These are phyloP conservation scores for Gaillardinia entomophila DNA, from an alignment of 805 yeast species.

Conservation along the genomic window DNA sequence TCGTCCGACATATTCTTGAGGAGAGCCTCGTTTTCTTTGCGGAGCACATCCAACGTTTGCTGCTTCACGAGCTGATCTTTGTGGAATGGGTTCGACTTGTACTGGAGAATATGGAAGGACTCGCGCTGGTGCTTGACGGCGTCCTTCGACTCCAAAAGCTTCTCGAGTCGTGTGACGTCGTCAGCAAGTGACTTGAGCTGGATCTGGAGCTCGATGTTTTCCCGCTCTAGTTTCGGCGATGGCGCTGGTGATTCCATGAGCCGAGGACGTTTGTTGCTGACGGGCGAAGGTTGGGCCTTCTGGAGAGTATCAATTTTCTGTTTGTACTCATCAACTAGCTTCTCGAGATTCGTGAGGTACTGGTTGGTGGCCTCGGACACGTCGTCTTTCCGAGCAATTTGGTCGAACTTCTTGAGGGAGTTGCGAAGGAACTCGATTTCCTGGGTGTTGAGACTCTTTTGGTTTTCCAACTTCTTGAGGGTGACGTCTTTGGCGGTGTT, in stretches of 20 bases:
- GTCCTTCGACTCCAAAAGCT: conserved; percentile 24
- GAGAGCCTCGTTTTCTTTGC: conserved; percentile 55
- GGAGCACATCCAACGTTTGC: conserved; percentile 43
- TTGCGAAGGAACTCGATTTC: conserved; percentile 55
- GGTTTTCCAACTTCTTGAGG: conserved; percentile 42
- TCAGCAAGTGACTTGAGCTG: conserved; percentile 31
- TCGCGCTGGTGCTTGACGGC: conserved; percentile 13
- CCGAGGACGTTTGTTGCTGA: conserved; percentile 20
- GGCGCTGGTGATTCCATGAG: conserved; percentile 14
- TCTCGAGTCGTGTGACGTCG: conserved; percentile 27
- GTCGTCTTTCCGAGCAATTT: conserved; percentile 13
- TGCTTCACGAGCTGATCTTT: conserved; percentile 58
- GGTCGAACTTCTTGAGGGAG: conserved; percentile 48
- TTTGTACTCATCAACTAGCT: conserved; percentile 52
- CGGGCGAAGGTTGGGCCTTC: conserved; percentile 20
- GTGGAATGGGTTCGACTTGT: conserved; percentile 60
- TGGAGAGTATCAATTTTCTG: conserved; percentile 42
- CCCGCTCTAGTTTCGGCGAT: conserved; percentile 30
- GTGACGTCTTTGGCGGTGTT: conserved; percentile 8
- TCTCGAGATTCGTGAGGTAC: conserved; percentile 37
- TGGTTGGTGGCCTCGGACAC: conserved; percentile 25
- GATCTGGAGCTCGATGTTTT: conserved; percentile 33
- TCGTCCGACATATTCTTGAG: conserved; percentile 21
- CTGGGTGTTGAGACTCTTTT: conserved; percentile 45
- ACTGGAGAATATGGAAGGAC: conserved; percentile 48